Evolutionary conservation across 257 asterid species (phyloP).

Genomic region (Jaltomata sinuosa): DNA sequence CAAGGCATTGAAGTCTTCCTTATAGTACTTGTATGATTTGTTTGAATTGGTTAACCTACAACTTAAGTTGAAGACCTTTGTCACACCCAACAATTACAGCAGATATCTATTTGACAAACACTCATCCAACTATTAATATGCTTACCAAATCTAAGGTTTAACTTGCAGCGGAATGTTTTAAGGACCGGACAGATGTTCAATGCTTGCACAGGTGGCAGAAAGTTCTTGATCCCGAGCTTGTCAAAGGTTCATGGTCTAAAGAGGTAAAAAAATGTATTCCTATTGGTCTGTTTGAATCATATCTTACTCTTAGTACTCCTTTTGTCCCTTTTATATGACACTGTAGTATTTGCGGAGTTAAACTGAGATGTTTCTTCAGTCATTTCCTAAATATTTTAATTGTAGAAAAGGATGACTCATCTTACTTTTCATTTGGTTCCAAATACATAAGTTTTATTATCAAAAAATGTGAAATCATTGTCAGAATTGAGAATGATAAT

Average conservation of each 20-base stretch:
- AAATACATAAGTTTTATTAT: not conserved
- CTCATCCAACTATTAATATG: not conserved
- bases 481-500: not conserved
- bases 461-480: not conserved
- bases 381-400: not conserved
- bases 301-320: not conserved
- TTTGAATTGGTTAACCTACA: not conserved
- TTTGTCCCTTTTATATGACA: not conserved
- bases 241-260: constrained; percentile 95
- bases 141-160: not conserved
- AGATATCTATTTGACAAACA: not conserved
- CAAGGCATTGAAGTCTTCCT: not conserved
- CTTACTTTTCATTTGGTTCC: not conserved
- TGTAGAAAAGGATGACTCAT: not conserved
- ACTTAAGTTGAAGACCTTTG: not conserved
- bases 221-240: constrained; percentile 94
- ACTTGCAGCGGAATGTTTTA: constrained; percentile 75
- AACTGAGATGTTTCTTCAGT: not conserved
- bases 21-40: not conserved
- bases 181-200: constrained; percentile 86
- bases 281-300: not conserved
- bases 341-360: not conserved
- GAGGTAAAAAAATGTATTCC: constrained; percentile 33
- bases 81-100: not conserved
- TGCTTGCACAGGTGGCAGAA: constrained; percentile 98